Conservation (phyloP, 305 asterid genomes). For the Rubia balearica region DNA sequence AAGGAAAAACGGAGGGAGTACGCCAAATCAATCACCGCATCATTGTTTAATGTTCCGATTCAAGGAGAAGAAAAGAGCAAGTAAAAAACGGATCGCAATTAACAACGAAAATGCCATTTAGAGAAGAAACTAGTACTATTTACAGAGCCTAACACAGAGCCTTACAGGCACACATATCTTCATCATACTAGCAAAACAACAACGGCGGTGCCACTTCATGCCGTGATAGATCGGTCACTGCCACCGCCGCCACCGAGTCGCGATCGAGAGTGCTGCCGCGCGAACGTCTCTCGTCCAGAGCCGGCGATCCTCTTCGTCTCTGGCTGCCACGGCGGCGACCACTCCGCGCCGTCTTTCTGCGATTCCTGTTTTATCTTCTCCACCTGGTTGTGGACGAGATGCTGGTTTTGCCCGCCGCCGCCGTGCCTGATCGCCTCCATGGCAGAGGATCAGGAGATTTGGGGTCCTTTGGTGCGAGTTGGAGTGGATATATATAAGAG, state of each 20-base stretch:
- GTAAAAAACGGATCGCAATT: no score
- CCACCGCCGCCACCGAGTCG: not conserved
- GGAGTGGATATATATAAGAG: no score
- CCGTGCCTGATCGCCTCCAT: not conserved
- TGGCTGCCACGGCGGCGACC: conserved; percentile 7
- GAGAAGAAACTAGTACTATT: no score
- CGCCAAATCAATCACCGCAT: no score
- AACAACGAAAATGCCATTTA: no score
- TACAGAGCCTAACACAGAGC: no score
- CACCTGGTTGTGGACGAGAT: conserved; percentile 19
- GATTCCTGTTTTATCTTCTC: conserved; percentile 19
- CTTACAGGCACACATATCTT: no score
- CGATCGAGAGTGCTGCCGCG: conserved; percentile 13
- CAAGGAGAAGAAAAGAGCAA: no score
- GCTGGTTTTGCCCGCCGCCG: not conserved
- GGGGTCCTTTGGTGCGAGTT: not conserved
- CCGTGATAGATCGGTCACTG: not conserved
- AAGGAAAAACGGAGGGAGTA: no score
- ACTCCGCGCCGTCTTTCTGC: conserved; percentile 10
- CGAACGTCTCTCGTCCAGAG: not conserved
- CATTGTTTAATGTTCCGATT: no score
- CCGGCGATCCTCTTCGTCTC: not conserved
- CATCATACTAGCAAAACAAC: no score
- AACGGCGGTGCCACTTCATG: no score
- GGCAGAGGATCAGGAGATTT: not conserved